Percentiles rank a stretch among this genome's conserved stretches.
phyloP scores from a whole-genome alignment of 2,329 filamentous ascomycete species.

The Phaeosphaeriaceae sp. region DNA sequence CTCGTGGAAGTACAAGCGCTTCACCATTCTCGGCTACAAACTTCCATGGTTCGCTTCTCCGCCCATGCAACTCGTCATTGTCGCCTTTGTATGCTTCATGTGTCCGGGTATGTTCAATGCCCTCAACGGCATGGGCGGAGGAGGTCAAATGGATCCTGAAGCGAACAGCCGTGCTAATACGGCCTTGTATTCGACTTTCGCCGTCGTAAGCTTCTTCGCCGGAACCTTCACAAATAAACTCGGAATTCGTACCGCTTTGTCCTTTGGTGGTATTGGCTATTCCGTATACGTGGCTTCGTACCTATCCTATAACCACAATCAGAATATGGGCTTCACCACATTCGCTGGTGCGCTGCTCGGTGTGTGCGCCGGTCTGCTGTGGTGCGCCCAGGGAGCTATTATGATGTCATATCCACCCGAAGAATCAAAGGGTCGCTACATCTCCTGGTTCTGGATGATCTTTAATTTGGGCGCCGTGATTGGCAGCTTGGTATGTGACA shows the following conservation, averaged over 20 bases:
- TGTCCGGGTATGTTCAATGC: conserved; percentile 63
- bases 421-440: conserved; percentile 82
- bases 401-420: conserved; percentile 92
- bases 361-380: conserved; percentile 78
- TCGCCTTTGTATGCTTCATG: conserved; percentile 61
- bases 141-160: conserved; percentile 55
- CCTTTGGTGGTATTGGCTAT: conserved; percentile 78
- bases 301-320: conserved; percentile 71
- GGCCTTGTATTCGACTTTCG: conserved; percentile 75
- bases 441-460: conserved; percentile 92
- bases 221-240: conserved; percentile 78
- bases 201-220: conserved; percentile 68
- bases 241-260: conserved; percentile 71
- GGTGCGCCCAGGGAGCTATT: conserved; percentile 82
- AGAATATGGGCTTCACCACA: conserved; percentile 73
- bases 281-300: conserved; percentile 75
- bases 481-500: conserved; percentile 67
- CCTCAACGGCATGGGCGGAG: conserved; percentile 58
- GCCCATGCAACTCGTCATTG: conserved; percentile 55
- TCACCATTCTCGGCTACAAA: conserved; percentile 49
- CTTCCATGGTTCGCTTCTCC: conserved; percentile 59
- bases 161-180: conserved; percentile 72
- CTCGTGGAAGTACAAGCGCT: conserved; percentile 57
- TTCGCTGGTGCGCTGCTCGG: conserved; percentile 80
- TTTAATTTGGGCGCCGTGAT: conserved; percentile 93